Evolutionary conservation across 345 rosid genomes (phyloP).

Genomic region (Gossypium longicalyx): DNA sequence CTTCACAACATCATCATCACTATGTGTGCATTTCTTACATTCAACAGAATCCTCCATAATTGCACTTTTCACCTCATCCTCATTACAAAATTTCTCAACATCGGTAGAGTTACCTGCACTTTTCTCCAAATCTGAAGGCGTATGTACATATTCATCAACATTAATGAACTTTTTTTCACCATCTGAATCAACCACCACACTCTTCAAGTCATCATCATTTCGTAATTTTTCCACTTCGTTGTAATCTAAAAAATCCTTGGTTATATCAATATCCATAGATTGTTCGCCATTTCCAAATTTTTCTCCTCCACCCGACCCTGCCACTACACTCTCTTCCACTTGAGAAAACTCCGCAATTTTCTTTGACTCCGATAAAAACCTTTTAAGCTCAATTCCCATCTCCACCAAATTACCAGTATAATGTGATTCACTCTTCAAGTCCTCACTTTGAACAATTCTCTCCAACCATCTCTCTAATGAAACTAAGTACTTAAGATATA

Average conservation of each 20-base stretch:
- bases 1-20: not conserved
- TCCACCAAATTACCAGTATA: constrained; percentile 24
- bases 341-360: constrained; percentile 23
- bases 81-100: not conserved
- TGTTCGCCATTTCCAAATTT: constrained; percentile 27
- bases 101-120: not conserved
- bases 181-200: constrained; percentile 14
- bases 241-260: constrained; percentile 19
- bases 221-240: constrained; percentile 22
- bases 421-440: not conserved
- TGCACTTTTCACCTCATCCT: not conserved
- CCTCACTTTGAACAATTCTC: constrained; percentile 3
- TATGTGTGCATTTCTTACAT: constrained; percentile 1
- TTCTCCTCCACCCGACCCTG: constrained; percentile 27
- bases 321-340: constrained; percentile 21
- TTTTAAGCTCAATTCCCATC: constrained; percentile 32
- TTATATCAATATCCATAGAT: constrained; percentile 19
- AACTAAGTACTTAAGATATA: constrained; percentile 14
- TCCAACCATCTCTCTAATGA: constrained; percentile 11
- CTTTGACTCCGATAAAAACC: constrained; percentile 29
- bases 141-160: constrained; percentile 1
- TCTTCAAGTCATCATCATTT: constrained; percentile 22
- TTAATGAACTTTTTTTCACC: constrained; percentile 16
- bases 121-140: not conserved
- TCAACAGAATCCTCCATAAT: constrained; percentile 14